Conservation (phyloP, 495 filamentous ascomycete genomes). For the Podospora pseudocomata region DNA sequence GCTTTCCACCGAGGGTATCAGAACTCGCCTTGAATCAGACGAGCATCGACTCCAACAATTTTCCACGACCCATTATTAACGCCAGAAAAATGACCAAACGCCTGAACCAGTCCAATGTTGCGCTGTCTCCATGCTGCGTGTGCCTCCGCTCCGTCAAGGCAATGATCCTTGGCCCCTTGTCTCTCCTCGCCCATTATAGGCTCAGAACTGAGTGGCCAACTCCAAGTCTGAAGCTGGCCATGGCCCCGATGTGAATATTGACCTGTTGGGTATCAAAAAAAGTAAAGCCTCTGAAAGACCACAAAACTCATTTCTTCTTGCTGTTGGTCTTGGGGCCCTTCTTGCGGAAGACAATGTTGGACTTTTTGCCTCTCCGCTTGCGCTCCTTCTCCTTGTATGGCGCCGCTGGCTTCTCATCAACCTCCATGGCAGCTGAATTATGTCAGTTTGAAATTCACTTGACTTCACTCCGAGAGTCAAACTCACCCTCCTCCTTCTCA, state of each 20-base stretch:
- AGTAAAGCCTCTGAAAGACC: neutral
- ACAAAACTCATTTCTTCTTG: conserved; percentile 34
- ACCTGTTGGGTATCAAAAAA: neutral
- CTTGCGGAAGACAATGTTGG: conserved; percentile 51
- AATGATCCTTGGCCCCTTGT: neutral
- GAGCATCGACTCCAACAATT: neutral
- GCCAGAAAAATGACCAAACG: neutral
- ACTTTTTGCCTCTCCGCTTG: conserved; percentile 48
- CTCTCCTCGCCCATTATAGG: neutral
- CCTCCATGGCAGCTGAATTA: conserved; percentile 42
- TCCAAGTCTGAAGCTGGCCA: neutral
- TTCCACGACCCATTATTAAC: neutral
- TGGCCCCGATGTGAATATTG: neutral
- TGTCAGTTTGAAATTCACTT: conserved; percentile 16
- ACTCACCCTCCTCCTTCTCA: conserved; percentile 38
- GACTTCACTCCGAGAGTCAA: neutral
- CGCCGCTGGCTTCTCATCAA: conserved; percentile 37
- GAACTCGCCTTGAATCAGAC: neutral
- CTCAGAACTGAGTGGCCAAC: neutral
- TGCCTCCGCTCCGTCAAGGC: neutral
- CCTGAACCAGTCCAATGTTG: neutral
- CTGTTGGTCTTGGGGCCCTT: conserved; percentile 44
- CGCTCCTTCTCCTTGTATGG: conserved; percentile 42
- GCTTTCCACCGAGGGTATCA: neutral
- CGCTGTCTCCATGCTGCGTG: neutral